Evolutionary conservation across 352 stramenopile genomes (phyloP).

Genomic region (Pythium guiyangense): DNA sequence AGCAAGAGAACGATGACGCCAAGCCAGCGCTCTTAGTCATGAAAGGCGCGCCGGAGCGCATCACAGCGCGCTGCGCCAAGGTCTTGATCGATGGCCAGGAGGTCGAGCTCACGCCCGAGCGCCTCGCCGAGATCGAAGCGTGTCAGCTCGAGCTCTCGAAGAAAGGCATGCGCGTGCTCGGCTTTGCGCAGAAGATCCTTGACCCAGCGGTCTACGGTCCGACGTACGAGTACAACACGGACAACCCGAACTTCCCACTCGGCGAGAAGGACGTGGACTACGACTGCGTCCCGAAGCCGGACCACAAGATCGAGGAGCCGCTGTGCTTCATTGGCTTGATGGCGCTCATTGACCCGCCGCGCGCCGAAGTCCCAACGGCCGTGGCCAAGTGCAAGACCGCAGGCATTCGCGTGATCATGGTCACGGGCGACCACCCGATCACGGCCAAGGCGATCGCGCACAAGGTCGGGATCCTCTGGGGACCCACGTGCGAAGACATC

Average conservation of each 20-base stretch:
- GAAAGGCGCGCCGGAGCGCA: constrained; percentile 90
- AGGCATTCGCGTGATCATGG: constrained; percentile 93
- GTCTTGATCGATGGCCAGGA: constrained; percentile 38
- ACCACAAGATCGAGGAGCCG: constrained; percentile 71
- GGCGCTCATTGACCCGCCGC: constrained; percentile 94
- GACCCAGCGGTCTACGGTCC: constrained; percentile 39
- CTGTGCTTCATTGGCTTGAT: constrained; percentile 94
- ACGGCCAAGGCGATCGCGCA: constrained; percentile 92
- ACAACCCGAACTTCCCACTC: constrained; percentile 78
- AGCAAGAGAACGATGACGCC: constrained; percentile 29
- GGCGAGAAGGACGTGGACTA: constrained; percentile 85
- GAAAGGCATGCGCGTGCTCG: constrained; percentile 67
- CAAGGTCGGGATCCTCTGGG: constrained; percentile 91
- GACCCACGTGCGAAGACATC: constrained; percentile 78
- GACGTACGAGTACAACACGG: constrained; percentile 71
- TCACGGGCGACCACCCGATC: constrained; percentile 91
- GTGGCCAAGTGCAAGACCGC: constrained; percentile 90
- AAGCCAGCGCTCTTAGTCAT: constrained; percentile 31
- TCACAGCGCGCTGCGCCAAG: constrained; percentile 75
- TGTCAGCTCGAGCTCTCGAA: constrained; percentile 51
- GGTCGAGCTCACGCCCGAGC: constrained; percentile 91
- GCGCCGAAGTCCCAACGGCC: constrained; percentile 79
- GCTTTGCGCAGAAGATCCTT: constrained; percentile 57
- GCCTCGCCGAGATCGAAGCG: constrained; percentile 65
- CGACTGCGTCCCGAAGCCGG: constrained; percentile 43